Evolutionary conservation across 108 stramenopile species (phyloP), one percentile per base, ranked within the genome.

Genomic region (Cyclotella choctawhatcheeana): DNA sequence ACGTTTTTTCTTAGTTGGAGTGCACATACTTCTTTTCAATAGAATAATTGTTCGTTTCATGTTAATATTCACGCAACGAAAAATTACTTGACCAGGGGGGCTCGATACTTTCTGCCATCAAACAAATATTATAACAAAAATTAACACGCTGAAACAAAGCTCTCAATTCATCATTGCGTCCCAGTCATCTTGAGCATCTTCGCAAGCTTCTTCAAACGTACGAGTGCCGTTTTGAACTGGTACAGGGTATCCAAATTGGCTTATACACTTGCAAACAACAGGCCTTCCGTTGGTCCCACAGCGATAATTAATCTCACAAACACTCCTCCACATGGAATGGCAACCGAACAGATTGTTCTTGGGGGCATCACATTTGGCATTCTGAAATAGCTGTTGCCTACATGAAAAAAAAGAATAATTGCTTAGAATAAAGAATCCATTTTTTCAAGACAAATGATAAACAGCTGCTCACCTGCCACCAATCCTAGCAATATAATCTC

Each of bases 401-500:
- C 6, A 40, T 10, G 12, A 40, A 26, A n/a, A 13, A 33, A 5
- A 26, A 27, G n/a, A 5, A 27, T 17, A 34, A 13, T 26, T 12
- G 29, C 8, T 24, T 6, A n/a, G 29, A 17, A 16, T 80, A 48
- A n/a, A 84, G n/a, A n/a, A n/a, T n/a, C n/a, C n/a, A n/a, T n/a
- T n/a, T n/a, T n/a, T 65, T 5, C 44, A 40, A 40, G 12, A 6
- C 37, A 40, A 10, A 40, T 12, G 6, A 40, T 40, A 40, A n/a
- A n/a, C n/a, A n/a, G n/a, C n/a, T n/a, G n/a, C 37, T 40, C 37
- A 40, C 37, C 37, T 52, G 20, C 89, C 93, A 20, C 89, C 93
- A 69, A 92, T 74, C 44, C 78, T 82, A 34, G 91, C 84, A 18
- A 95, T 85, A 18, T 76, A 62, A 64, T 95, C 93, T 48, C 90